Conservation (phyloP, 352 stramenopile genomes). For the Phytopythium vexans region DNA sequence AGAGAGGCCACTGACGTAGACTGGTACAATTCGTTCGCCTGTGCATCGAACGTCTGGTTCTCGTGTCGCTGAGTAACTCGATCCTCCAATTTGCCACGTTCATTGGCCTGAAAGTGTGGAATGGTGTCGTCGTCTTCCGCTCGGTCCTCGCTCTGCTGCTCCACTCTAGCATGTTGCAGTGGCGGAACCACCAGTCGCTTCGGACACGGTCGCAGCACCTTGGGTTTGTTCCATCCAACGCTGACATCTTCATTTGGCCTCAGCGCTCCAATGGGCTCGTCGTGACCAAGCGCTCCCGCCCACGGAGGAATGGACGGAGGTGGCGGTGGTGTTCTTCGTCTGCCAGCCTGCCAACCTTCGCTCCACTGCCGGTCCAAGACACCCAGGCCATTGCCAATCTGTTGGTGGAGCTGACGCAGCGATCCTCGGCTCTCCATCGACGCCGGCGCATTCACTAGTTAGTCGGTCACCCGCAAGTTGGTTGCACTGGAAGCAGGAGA, state of each 20-base stretch:
- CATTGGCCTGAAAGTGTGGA: too few relatives aligned
- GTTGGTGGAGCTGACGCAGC: slow-evolving; percentile 41
- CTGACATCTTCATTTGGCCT: slow-evolving; percentile 13
- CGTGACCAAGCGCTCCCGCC: slow-evolving; percentile 11
- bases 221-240: neutral
- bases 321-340: slow-evolving; percentile 28
- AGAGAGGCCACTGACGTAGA: too few relatives aligned
- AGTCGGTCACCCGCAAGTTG: neutral
- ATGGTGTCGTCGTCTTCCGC: slow-evolving; percentile 2
- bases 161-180: slow-evolving; percentile 1
- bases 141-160: slow-evolving; percentile 13
- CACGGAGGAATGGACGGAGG: slow-evolving; percentile 50
- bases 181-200: slow-evolving; percentile 8
- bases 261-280: slow-evolving; percentile 6
- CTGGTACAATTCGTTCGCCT: too few relatives aligned
- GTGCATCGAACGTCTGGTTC: too few relatives aligned
- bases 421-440: slow-evolving; percentile 44
- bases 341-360: slow-evolving; percentile 18
- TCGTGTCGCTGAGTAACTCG: too few relatives aligned
- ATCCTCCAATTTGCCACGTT: too few relatives aligned
- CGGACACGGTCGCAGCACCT: slow-evolving; percentile 1
- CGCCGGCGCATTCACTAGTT: neutral
- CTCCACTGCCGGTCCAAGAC: slow-evolving; percentile 5
- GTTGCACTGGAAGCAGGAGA: too few relatives aligned
- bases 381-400: slow-evolving; percentile 21